Evolutionary conservation across 2,329 filamentous ascomycete species (phyloP).

Genomic region (Aspergillus sp.): DNA sequence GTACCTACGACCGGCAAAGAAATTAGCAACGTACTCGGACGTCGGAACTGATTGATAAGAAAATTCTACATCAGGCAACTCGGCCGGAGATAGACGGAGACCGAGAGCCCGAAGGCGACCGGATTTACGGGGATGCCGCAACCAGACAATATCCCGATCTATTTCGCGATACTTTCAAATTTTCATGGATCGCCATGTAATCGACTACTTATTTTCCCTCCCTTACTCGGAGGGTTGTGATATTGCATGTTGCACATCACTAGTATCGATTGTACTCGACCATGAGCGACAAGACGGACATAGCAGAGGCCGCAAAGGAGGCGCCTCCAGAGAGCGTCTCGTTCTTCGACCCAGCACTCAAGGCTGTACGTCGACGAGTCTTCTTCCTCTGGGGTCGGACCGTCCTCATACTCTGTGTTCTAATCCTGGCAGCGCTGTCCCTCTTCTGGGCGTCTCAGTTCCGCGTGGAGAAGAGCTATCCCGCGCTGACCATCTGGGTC

Average conservation of each 20-base stretch:
- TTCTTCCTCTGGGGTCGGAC: slow-evolving; percentile 24
- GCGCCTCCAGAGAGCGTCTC: slow-evolving; percentile 19
- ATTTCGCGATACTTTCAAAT: background rate
- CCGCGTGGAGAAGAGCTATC: slow-evolving; percentile 48
- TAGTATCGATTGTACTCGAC: background rate
- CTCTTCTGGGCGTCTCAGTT: slow-evolving; percentile 62
- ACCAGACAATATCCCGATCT: background rate
- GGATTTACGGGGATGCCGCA: background rate
- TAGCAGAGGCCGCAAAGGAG: slow-evolving; percentile 10
- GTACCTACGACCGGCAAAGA: too few relatives aligned
- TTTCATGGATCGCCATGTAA: background rate
- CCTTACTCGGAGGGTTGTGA: too few relatives aligned
- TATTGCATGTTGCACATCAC: background rate
- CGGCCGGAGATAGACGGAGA: background rate
- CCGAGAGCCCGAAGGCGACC: background rate
- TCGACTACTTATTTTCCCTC: background rate
- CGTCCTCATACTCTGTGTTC: slow-evolving; percentile 49
- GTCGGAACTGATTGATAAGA: too few relatives aligned
- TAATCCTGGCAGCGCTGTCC: slow-evolving; percentile 56
- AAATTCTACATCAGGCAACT: background rate
- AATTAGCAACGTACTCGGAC: too few relatives aligned
- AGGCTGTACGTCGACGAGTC: slow-evolving; percentile 17
- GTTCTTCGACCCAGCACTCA: slow-evolving; percentile 27
- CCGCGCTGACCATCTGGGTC: slow-evolving; percentile 53
- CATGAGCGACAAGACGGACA: slow-evolving; percentile 8